Conservation (phyloP, 305 asterid species). For the Fraxinus dipetala region DNA sequence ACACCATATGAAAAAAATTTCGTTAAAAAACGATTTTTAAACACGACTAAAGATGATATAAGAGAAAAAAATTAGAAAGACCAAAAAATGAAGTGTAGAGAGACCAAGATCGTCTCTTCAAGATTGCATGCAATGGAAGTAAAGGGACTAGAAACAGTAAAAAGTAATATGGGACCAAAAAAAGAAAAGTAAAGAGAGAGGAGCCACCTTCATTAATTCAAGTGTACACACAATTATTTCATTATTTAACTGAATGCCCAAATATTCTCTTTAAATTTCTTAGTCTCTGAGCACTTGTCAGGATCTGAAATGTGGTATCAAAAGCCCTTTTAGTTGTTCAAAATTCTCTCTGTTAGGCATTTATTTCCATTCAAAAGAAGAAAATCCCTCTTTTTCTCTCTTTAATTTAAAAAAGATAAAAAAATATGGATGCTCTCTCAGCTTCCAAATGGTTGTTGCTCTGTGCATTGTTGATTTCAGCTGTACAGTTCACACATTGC, state of each 20-base stretch:
- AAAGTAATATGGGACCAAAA: background rate
- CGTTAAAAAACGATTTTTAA: background rate
- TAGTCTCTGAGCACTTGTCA: constrained; percentile 27
- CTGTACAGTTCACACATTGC: constrained; percentile 38
- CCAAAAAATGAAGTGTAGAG: background rate
- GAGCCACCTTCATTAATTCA: background rate
- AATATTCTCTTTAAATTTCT: constrained; percentile 13
- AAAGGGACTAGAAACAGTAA: background rate
- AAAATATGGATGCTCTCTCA: constrained; percentile 46
- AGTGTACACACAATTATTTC: constrained; percentile 5
- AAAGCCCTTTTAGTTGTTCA: constrained; percentile 12
- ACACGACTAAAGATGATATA: background rate
- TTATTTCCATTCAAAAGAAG: constrained; percentile 18
- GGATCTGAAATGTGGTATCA: constrained; percentile 6
- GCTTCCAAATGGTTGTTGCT: constrained; percentile 47
- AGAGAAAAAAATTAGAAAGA: background rate
- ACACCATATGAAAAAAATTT: background rate
- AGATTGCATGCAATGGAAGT: background rate
- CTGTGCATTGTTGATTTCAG: constrained; percentile 33
- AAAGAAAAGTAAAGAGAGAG: background rate
- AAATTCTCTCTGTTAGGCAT: constrained; percentile 23
- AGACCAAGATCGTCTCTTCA: background rate
- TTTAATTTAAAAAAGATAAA: background rate
- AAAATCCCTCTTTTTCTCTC: background rate
- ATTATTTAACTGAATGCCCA: constrained; percentile 13